Evolutionary conservation across 225 moss, liverwort and hornwort genomes (phyloP).

Genomic region (Lunularia cruciata): DNA sequence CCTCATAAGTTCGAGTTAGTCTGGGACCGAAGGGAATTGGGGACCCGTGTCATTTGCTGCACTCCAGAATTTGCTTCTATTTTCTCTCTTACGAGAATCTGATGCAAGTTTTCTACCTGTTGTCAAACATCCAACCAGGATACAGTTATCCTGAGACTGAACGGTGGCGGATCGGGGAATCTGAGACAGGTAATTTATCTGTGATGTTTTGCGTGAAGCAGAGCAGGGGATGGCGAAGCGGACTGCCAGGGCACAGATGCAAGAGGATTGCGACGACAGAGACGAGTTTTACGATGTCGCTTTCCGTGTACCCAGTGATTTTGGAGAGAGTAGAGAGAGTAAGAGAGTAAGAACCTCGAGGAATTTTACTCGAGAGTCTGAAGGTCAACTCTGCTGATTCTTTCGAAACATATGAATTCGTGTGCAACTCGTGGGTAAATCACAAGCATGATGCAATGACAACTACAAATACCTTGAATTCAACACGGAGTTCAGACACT

Average conservation of each 20-base stretch:
- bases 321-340: slow-evolving; percentile 65
- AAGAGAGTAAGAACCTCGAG: slow-evolving; percentile 43
- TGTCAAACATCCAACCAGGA: too few relatives aligned
- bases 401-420: slow-evolving; percentile 3
- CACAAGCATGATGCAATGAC: not conserved
- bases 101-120: too few relatives aligned
- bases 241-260: slow-evolving; percentile 11
- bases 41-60: too few relatives aligned
- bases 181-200: too few relatives aligned
- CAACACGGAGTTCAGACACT: too few relatives aligned
- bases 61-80: too few relatives aligned
- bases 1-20: too few relatives aligned
- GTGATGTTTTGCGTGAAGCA: slow-evolving; percentile 4
- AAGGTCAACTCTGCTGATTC: slow-evolving; percentile 26
- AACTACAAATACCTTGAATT: too few relatives aligned
- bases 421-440: slow-evolving; percentile 17
- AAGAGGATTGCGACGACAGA: slow-evolving; percentile 23
- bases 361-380: slow-evolving; percentile 54
- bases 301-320: slow-evolving; percentile 40
- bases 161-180: too few relatives aligned
- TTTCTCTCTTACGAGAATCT: too few relatives aligned
- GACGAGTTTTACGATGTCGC: slow-evolving; percentile 36
- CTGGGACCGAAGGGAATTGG: too few relatives aligned
- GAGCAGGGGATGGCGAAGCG: not conserved
- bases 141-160: too few relatives aligned